Percentiles rank a stretch among this genome's conserved stretches.
phyloP scores from a whole-genome alignment of 768 basidiomycete species.

The Lactifluus rugatus region DNA sequence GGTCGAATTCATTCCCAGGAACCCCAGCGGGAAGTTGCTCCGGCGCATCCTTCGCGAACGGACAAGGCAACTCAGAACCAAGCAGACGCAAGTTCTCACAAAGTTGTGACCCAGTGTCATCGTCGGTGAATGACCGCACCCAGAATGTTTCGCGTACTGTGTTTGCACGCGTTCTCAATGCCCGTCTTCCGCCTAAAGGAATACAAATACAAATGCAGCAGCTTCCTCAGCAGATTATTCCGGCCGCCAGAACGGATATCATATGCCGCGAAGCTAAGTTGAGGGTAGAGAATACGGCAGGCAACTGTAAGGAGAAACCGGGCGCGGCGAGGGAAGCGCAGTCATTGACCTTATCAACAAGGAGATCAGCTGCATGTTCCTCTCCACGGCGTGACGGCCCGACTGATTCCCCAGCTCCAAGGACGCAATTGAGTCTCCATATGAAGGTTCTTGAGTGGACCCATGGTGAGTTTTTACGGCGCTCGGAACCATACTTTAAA shows the following conservation, averaged over 20 bases:
- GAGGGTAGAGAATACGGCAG: background rate
- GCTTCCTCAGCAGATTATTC: background rate
- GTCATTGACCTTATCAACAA: background rate
- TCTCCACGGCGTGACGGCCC: background rate
- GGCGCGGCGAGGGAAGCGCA: background rate
- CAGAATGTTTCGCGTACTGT: background rate
- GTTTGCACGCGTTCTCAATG: background rate
- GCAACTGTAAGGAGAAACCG: background rate
- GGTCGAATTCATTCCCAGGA: constrained; percentile 32
- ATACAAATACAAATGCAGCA: background rate
- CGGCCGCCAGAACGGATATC: background rate
- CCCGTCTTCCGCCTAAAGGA: background rate
- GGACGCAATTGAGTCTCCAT: background rate
- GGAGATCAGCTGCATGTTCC: background rate
- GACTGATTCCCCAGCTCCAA: background rate
- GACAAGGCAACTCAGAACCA: constrained; percentile 20
- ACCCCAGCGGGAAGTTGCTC: constrained; percentile 28
- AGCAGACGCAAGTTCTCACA: background rate
- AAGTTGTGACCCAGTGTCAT: background rate
- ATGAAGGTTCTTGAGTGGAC: background rate
- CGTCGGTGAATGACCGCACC: background rate
- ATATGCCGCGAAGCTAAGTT: background rate
- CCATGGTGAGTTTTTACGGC: background rate
- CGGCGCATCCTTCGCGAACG: constrained; percentile 25
- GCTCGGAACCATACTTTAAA: background rate